Percentiles rank a stretch among this genome's conserved stretches.
These are phyloP conservation scores for Kluyveromyces siamensis DNA, from an alignment of 805 yeast species.

Conservation along the genomic window DNA sequence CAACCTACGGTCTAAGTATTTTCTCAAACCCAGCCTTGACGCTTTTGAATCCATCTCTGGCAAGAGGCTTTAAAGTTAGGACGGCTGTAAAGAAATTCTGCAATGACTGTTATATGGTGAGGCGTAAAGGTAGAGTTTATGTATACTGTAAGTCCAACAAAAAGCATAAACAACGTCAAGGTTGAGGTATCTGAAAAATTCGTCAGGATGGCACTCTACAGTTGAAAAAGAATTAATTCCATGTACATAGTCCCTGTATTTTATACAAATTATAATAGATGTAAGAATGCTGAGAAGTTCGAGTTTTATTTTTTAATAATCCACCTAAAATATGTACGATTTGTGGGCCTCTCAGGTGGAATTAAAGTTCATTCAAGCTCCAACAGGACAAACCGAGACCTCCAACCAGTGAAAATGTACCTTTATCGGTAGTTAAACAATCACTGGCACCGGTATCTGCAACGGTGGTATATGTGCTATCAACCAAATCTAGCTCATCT, in stretches of 20 bases:
- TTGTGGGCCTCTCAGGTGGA: background rate
- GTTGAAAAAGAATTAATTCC: background rate
- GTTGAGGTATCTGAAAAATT: conserved; percentile 27
- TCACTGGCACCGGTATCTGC: conserved; percentile 85
- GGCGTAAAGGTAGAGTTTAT: conserved; percentile 90
- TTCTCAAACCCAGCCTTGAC: conserved; percentile 3
- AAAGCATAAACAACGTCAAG: conserved; percentile 92
- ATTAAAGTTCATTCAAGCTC: background rate
- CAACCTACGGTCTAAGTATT: background rate
- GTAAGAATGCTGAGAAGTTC: background rate
- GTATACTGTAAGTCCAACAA: conserved; percentile 90
- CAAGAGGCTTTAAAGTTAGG: conserved; percentile 82
- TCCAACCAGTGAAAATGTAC: conserved; percentile 44
- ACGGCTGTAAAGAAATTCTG: conserved; percentile 92
- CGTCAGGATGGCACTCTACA: conserved; percentile 6
- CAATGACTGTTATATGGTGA: conserved; percentile 82
- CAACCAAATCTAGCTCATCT: conserved; percentile 22
- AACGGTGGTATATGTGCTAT: conserved; percentile 59
- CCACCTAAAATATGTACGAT: background rate
- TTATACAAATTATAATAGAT: too few species aligned
- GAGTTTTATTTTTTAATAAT: too few species aligned
- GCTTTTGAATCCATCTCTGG: conserved; percentile 17
- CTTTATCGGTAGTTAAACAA: conserved; percentile 22
- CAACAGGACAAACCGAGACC: conserved; percentile 67
- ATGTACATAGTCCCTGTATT: background rate